Base-by-base conservation (phyloP, 495 filamentous ascomycete species). In the Penicillium bovifimosum region DNA sequence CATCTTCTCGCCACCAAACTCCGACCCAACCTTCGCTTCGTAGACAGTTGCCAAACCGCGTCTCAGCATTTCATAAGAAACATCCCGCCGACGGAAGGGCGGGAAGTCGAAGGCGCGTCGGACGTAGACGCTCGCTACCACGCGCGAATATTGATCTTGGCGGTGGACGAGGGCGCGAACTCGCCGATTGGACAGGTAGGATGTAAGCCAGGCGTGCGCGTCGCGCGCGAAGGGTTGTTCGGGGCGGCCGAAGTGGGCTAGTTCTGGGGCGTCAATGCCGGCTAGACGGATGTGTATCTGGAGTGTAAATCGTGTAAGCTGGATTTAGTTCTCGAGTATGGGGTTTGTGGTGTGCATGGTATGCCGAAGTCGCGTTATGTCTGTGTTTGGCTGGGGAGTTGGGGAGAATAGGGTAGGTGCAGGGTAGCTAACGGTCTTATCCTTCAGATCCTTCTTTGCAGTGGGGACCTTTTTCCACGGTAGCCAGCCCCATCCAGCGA, bases 401-500 rank as follows among this genome's bases (percentile, higher is more conserved):
- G n/a, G 13, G 32, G 16, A 24, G 11, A 7, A 56, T 38, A 34
- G 20, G 42, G 34, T 9, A 9, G 33, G 31, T 28, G 48, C 52
- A 18, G 32, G 35, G 50, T 32, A 48, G 75, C 81, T 41, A 69
- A 95, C 91, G 18, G 91, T 96, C 39, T 84, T 81, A 52, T 83
- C 84, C 63, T 82, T 87, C 51, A 95, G 65, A 27, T 85, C 79
- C 51, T 82, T 76, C 64, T 75, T 86, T 42, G 73, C 80, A 9
- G 56, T 79, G 2, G 91, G 90, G 2, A 96, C 80, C 41, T 70
- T 83, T 58, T 90, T 83, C 68, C 85, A 79, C 0, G 82, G 83
- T 47, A 95, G 61, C 91, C 90, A 96, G 10, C 85, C 91, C 95
- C 95, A 98, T 43, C 93, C 93, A 10, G 85, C 76, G 16, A 92